Conservation (phyloP, 176 grass and related monocot genomes). For the Eragrostis curvula region DNA sequence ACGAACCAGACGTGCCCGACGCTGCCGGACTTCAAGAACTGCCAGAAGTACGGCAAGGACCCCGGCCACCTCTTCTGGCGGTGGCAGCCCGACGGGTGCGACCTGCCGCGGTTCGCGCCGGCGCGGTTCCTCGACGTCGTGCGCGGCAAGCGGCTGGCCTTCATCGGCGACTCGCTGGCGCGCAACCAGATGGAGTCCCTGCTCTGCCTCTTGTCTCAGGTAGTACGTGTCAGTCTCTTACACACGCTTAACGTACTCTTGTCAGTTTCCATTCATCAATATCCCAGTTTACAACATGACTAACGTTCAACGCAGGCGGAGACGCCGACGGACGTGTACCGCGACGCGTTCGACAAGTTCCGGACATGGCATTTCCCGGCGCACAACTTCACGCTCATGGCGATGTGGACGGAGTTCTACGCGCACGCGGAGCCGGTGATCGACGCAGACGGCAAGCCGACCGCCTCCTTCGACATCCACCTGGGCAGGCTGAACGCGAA, state of each 20-base stretch:
- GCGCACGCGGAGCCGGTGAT: slow-evolving; percentile 34
- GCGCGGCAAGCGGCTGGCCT: slow-evolving; percentile 60
- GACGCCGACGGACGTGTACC: slow-evolving; percentile 40
- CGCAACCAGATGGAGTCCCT: slow-evolving; percentile 75
- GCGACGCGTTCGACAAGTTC: slow-evolving; percentile 44
- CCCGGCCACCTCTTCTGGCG: slow-evolving; percentile 62
- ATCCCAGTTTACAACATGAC: neutral
- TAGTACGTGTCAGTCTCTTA: neutral
- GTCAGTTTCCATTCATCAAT: neutral
- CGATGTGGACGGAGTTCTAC: slow-evolving; percentile 76
- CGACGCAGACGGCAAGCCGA: slow-evolving; percentile 37
- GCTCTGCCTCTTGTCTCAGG: slow-evolving; percentile 71
- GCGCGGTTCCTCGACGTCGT: slow-evolving; percentile 51
- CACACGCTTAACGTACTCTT: neutral
- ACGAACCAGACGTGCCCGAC: slow-evolving; percentile 60
- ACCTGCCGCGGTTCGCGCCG: slow-evolving; percentile 57
- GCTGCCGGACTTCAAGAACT: slow-evolving; percentile 69
- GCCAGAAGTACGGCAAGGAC: slow-evolving; percentile 75
- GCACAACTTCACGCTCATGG: slow-evolving; percentile 74
- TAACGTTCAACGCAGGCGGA: slow-evolving; percentile 45
- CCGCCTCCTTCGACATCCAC: slow-evolving; percentile 64
- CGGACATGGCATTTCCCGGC: slow-evolving; percentile 59
- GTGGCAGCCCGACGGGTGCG: slow-evolving; percentile 66
- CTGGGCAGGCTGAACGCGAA: slow-evolving; percentile 56
- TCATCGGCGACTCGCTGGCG: slow-evolving; percentile 83